Conservation (phyloP, 495 filamentous ascomycete genomes). For the Tuber calosporum region DNA sequence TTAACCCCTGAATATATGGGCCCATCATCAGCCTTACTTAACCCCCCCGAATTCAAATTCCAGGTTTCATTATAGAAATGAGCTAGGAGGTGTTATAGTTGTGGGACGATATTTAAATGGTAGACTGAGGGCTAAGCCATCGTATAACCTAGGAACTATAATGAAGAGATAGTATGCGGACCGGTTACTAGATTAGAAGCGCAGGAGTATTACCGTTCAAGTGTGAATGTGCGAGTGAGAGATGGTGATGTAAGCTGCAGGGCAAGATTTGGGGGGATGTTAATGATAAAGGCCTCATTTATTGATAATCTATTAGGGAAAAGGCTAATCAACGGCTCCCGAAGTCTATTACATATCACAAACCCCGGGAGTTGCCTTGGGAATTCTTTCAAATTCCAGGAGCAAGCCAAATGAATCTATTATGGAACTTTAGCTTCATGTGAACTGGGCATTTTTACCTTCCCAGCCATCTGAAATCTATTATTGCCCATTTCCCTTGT, state of each 20-base stretch:
- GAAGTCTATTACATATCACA: background rate
- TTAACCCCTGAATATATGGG: background rate
- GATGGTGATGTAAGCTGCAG: background rate
- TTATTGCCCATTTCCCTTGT: constrained; percentile 32
- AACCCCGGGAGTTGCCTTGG: background rate
- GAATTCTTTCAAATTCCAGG: background rate
- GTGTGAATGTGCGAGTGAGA: background rate
- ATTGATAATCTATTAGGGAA: background rate
- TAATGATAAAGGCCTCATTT: background rate
- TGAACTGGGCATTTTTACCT: background rate
- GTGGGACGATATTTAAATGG: background rate
- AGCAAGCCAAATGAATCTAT: background rate
- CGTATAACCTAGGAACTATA: background rate
- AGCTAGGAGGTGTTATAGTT: background rate
- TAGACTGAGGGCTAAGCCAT: background rate
- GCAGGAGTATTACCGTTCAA: background rate
- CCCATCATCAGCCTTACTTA: background rate
- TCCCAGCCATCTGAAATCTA: constrained; percentile 14
- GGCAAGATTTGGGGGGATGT: background rate
- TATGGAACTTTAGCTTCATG: background rate
- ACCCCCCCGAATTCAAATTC: background rate
- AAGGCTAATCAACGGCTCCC: background rate
- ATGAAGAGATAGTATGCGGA: background rate
- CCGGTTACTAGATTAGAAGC: background rate
- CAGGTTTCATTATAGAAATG: background rate